Conservation (phyloP, 1,284 basidiomycete genomes). For the Puccinia coronata region DNA sequence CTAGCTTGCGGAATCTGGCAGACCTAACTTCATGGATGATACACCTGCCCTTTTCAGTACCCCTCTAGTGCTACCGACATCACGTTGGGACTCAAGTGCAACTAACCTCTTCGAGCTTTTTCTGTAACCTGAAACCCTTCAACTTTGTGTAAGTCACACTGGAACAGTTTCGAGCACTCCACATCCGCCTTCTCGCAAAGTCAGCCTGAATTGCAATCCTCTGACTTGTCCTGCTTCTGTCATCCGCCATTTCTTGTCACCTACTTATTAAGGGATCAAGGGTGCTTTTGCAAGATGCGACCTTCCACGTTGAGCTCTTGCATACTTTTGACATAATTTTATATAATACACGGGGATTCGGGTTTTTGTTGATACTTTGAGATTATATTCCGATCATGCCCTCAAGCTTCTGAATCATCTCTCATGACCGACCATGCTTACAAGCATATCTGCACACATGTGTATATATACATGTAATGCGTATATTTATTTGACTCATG, state of each 20-base stretch:
- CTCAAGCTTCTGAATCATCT: too few species aligned
- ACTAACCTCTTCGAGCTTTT: not conserved
- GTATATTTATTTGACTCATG: too few species aligned
- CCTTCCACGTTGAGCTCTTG: not conserved
- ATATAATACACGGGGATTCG: not conserved
- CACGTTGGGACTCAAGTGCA: not conserved
- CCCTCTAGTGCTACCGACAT: slow-evolving; percentile 5
- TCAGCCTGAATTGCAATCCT: not conserved
- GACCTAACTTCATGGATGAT: not conserved
- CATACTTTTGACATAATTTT: not conserved
- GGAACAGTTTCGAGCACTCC: not conserved
- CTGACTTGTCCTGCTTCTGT: not conserved
- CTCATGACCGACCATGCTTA: too few species aligned
- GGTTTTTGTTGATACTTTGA: too few species aligned
- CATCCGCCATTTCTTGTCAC: not conserved
- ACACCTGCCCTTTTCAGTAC: not conserved
- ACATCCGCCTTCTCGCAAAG: too few species aligned
- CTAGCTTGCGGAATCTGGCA: not conserved
- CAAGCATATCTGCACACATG: too few species aligned
- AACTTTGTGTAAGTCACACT: not conserved
- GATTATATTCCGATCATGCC: too few species aligned
- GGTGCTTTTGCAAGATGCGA: too few species aligned
- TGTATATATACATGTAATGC: too few species aligned
- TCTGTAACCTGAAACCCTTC: not conserved
- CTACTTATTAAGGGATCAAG: not conserved